These are phyloP conservation scores for Rhodomyrtus tomentosa DNA, from an alignment of 345 rosid species.

Conservation along the genomic window DNA sequence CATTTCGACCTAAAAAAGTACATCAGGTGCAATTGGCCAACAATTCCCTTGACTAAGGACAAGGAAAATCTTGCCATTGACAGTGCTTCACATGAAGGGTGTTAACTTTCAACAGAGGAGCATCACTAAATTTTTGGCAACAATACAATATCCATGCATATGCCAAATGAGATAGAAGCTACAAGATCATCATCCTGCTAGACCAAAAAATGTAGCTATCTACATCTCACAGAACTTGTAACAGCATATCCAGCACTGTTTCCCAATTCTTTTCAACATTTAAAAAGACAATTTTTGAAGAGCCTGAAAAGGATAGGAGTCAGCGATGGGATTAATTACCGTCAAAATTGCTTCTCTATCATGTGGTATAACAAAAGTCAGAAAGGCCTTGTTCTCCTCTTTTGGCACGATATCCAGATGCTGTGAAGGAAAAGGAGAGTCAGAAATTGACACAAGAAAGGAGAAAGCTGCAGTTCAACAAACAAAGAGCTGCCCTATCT, in stretches of 20 bases:
- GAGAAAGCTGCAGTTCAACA: neutral
- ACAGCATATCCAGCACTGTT: neutral
- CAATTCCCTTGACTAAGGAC: neutral
- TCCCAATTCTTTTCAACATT: neutral
- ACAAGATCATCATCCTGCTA: neutral
- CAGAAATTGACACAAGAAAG: neutral
- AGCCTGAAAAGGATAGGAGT: neutral
- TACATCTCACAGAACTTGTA: neutral
- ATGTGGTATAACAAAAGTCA: slow-evolving; percentile 84
- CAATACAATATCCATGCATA: neutral
- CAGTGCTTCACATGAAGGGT: neutral
- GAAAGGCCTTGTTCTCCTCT: slow-evolving; percentile 67
- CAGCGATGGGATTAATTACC: slow-evolving; percentile 18
- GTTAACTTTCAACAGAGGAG: neutral
- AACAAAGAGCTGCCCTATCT: neutral
- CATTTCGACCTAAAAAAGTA: neutral
- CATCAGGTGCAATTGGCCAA: neutral
- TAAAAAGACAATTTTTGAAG: neutral
- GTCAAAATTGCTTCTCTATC: slow-evolving; percentile 61
- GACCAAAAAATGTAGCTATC: neutral
- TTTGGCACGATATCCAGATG: slow-evolving; percentile 49
- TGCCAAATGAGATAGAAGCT: neutral
- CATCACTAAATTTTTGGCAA: neutral
- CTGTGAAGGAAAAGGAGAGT: slow-evolving; percentile 18
- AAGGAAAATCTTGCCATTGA: neutral